phyloP scores from a whole-genome alignment of 2,329 filamentous ascomycete genomes.

The Basipetospora chlamydospora region DNA sequence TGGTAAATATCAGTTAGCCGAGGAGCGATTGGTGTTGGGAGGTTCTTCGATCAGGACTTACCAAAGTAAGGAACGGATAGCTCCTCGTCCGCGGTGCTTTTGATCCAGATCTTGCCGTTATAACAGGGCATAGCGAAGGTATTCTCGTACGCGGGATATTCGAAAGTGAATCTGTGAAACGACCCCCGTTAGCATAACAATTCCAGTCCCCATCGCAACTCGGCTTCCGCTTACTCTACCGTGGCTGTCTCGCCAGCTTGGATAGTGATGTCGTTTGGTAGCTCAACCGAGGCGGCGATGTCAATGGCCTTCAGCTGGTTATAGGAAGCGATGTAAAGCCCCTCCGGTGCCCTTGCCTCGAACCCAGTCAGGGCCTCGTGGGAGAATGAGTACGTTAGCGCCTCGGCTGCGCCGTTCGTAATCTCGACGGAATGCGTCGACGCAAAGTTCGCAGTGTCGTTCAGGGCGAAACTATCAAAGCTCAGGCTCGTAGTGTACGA shows the following conservation, averaged over 20 bases:
- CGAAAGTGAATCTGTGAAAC: constrained; percentile 12
- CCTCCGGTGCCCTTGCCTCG: constrained; percentile 14
- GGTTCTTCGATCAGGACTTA: background rate
- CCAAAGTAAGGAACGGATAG: constrained; percentile 24
- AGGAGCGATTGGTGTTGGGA: background rate
- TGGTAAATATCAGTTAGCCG: too few relatives aligned
- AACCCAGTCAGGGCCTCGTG: constrained; percentile 26
- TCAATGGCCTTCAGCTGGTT: constrained; percentile 2
- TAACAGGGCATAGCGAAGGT: constrained; percentile 24
- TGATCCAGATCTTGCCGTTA: constrained; percentile 27
- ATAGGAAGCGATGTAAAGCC: constrained; percentile 3
- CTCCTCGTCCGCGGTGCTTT: constrained; percentile 23
- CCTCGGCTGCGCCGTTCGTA: constrained; percentile 25
- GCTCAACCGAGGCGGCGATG: constrained; percentile 1
- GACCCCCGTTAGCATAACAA: background rate
- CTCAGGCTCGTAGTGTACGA: constrained; percentile 22
- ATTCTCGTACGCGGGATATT: constrained; percentile 12
- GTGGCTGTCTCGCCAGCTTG: background rate
- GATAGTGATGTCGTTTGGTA: constrained; percentile 5
- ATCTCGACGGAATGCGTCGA: constrained; percentile 21
- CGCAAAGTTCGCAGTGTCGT: constrained; percentile 30
- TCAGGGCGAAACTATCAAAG: constrained; percentile 30
- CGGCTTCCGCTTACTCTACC: constrained; percentile 6
- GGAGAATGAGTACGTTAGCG: constrained; percentile 24
- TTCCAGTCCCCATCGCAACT: too few relatives aligned